A percentile compares a stretch with the other conserved stretches of the same genome.
phyloP scores from a whole-genome alignment of 208 protist species.

The Leishmania gerbilli region DNA sequence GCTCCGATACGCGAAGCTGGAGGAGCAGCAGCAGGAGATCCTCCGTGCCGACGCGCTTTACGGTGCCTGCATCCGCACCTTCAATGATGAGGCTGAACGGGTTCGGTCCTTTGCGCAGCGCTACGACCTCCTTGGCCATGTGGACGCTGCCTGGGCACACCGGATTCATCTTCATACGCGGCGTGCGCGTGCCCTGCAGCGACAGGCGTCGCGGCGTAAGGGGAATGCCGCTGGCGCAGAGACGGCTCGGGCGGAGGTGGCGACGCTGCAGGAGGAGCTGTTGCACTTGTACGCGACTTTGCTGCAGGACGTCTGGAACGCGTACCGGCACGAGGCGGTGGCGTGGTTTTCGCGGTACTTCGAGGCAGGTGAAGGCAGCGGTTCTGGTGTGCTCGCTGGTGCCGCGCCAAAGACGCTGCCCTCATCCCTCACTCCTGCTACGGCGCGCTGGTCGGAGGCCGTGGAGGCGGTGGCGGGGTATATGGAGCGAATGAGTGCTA shows the following conservation, averaged over 20 bases:
- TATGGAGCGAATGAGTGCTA: conserved; percentile 13
- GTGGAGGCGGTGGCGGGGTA: conserved; percentile 65
- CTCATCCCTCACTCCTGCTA: conserved; percentile 49
- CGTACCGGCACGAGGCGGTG: conserved; percentile 76
- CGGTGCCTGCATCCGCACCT: conserved; percentile 46
- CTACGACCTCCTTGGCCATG: conserved; percentile 69
- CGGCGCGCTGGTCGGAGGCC: conserved; percentile 72
- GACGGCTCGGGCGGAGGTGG: conserved; percentile 20
- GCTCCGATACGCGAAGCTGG: conserved; percentile 76
- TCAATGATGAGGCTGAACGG: conserved; percentile 47
- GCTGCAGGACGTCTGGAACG: conserved; percentile 72
- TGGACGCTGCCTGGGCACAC: conserved; percentile 72
- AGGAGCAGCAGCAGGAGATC: conserved; percentile 64
- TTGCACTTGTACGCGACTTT: conserved; percentile 45
- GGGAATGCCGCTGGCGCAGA: conserved; percentile 15
- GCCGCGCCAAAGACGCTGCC: conserved; percentile 40
- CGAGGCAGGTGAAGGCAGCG: conserved; percentile 27
- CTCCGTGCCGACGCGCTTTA: conserved; percentile 64
- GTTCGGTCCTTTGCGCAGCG: conserved; percentile 61
- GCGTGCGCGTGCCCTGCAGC: conserved; percentile 27
- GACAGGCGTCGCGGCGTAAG: conserved; percentile 4
- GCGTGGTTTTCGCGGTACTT: conserved; percentile 49
- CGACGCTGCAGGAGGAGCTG: conserved; percentile 32
- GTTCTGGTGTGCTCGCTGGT: conserved; percentile 27
- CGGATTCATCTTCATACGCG: conserved; percentile 59